phyloP scores from a whole-genome alignment of 257 asterid genomes.

The Orobanche coerulescens region DNA sequence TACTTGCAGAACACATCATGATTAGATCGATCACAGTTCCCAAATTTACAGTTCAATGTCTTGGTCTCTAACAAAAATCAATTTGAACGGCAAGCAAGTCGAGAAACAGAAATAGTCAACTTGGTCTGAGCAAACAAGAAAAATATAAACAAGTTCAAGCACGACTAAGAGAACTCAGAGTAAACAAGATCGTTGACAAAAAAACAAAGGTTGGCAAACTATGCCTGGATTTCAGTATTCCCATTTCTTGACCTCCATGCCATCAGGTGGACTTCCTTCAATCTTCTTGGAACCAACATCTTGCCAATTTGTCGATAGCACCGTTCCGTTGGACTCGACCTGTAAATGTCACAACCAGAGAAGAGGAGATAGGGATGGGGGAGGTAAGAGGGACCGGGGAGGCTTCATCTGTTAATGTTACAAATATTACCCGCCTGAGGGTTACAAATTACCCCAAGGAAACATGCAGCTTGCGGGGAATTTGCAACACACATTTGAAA shows the following conservation, averaged over 20 bases:
- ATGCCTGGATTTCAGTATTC: slow-evolving; percentile 34
- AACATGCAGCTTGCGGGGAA: too few species aligned
- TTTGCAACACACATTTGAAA: too few species aligned
- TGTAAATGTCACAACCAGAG: slow-evolving; percentile 21
- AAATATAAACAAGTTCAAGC: slow-evolving; percentile 25
- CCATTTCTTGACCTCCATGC: slow-evolving; percentile 95
- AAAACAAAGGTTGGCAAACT: background rate
- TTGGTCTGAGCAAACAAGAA: background rate
- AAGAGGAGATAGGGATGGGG: too few species aligned
- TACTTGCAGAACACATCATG: too few species aligned
- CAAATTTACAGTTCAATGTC: background rate
- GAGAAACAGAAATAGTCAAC: background rate
- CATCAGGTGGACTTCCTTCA: slow-evolving; percentile 93
- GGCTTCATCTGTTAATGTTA: too few species aligned
- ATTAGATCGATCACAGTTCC: background rate
- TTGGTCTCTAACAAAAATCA: slow-evolving; percentile 3
- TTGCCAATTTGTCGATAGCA: slow-evolving; percentile 90
- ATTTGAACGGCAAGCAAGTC: background rate
- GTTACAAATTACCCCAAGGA: too few species aligned
- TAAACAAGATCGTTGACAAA: background rate
- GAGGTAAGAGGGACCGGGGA: too few species aligned
- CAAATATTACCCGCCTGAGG: too few species aligned
- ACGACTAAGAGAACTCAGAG: background rate
- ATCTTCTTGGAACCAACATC: slow-evolving; percentile 86
- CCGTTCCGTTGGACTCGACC: slow-evolving; percentile 94